Evolutionary conservation across 257 asterid genomes (phyloP), one percentile per base, ranked within the genome.

Genomic region (Cruciata laevipes): DNA sequence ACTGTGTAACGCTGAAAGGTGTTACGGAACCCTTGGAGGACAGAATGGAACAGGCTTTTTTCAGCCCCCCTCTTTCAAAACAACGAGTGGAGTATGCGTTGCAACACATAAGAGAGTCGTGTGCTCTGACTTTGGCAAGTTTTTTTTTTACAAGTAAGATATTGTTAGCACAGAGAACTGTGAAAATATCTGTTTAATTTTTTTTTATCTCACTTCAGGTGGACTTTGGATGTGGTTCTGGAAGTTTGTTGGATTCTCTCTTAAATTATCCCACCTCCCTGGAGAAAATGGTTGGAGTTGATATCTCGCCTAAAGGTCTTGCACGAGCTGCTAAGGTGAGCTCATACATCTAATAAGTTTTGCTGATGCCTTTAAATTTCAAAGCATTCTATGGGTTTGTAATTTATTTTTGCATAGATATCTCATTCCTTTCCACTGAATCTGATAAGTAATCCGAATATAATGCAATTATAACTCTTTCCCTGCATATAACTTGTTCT

Each of bases 161-260:
- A 42, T 65, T 68, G 59, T 72, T 66, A 68, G 30, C 49, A 68
- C 75, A 38, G 66, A 59, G 68, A 75, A 53, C 25, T 60, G 63
- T 53, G 56, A 44, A 70, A 67, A 13, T 17, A 49, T 60, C 24
- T 37, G 30, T 72, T 70, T 78, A 70, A 80, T n/a, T 18, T 20
- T 53, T 53, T 68, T 42, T 68, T 27, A 69, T 51, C 74, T 57
- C 35, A 63, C 57, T 79, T 74, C 88, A 93, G 99, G 96, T 90
- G 30, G 99, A 93, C 79, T 93, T 90, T 78, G 99, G 97, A 73
- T 93, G 96, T 80, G 99, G 97, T 71, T 88, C 99, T 55, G 99
- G 99, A 80, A 88, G 99, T 78, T 84, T 93, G 66, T 75, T 93
- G 83, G 95, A 88, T 69, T 88, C 97, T 12, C 77, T 93, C 76